Conservation (phyloP, 2,329 filamentous ascomycete species). For the Hypoxylon sp. region DNA sequence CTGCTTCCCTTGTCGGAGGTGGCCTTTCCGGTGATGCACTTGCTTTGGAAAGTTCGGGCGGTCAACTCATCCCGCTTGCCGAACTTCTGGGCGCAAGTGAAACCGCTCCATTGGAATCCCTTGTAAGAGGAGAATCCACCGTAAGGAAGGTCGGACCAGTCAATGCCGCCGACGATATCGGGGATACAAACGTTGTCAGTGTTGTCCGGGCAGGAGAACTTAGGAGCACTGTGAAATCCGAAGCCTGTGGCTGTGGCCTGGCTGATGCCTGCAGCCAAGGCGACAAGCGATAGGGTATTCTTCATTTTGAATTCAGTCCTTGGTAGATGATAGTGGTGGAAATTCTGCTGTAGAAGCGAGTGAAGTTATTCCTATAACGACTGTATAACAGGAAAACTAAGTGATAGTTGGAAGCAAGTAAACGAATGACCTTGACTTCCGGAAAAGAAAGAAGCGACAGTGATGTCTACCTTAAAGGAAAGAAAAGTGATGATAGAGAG, state of each 20-base stretch:
- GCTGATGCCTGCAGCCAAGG: constrained; percentile 66
- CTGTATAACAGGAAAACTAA: constrained; percentile 52
- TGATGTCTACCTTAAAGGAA: constrained; percentile 51
- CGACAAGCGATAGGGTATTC: constrained; percentile 64
- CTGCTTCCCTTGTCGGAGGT: constrained; percentile 61
- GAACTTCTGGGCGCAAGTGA: constrained; percentile 73
- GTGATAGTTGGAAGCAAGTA: constrained; percentile 61
- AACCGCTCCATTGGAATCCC: constrained; percentile 82
- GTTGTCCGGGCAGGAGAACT: constrained; percentile 79
- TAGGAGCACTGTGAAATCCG: constrained; percentile 55
- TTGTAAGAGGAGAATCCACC: constrained; percentile 77
- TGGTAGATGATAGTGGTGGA: constrained; percentile 32
- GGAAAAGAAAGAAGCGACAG: constrained; percentile 54
- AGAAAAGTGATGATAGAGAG: constrained; percentile 51
- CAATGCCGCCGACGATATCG: constrained; percentile 78
- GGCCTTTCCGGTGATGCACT: constrained; percentile 73
- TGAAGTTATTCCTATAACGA: constrained; percentile 47
- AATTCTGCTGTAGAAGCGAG: constrained; percentile 42
- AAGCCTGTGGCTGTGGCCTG: constrained; percentile 62
- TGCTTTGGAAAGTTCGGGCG: constrained; percentile 67
- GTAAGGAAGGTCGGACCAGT: constrained; percentile 74
- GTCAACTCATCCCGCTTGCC: constrained; percentile 70
- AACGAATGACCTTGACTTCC: constrained; percentile 71
- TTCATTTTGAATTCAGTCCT: constrained; percentile 62
- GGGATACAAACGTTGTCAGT: constrained; percentile 82